Percentiles rank a stretch among this genome's conserved stretches.
Conservation (phyloP, 2,329 filamentous ascomycete species). For the Scleromitrula shiraiana region DNA sequence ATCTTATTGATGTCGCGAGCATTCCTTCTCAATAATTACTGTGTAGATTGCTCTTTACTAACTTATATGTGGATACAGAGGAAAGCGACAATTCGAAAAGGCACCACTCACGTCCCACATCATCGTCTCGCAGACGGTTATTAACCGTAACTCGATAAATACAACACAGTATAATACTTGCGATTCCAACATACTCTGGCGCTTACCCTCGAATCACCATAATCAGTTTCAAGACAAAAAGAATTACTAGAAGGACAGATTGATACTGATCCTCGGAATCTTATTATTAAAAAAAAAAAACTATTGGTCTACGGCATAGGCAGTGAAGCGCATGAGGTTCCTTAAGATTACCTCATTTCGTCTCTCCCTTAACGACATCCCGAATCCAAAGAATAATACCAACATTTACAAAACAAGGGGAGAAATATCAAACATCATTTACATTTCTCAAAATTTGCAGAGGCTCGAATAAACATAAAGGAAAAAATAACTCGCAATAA, state of each 20-base stretch:
- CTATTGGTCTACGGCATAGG: background rate
- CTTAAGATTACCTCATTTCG: conserved; percentile 10
- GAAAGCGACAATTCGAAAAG: background rate
- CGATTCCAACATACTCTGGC: conserved; percentile 1
- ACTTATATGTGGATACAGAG: conserved; percentile 1
- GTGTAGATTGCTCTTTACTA: background rate
- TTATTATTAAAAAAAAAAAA: no score
- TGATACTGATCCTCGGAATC: no score
- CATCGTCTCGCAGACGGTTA: background rate
- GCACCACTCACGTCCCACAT: background rate
- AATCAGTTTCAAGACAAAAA: background rate
- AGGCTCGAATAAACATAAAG: background rate
- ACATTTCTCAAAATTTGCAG: background rate
- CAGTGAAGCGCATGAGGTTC: conserved; percentile 1
- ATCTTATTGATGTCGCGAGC: background rate
- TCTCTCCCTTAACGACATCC: background rate
- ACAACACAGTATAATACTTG: background rate
- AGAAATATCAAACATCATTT: background rate
- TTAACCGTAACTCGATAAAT: background rate
- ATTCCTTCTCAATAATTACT: background rate
- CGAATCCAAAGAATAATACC: background rate
- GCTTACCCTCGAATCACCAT: conserved; percentile 1
- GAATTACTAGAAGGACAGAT: background rate
- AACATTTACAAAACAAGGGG: conserved; percentile 2
- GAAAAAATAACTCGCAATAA: background rate